A percentile compares a stretch with the other conserved stretches of the same genome.
These are phyloP conservation scores for Oryza coarctata DNA, from an alignment of 176 grass and related monocot genomes.

Conservation along the genomic window DNA sequence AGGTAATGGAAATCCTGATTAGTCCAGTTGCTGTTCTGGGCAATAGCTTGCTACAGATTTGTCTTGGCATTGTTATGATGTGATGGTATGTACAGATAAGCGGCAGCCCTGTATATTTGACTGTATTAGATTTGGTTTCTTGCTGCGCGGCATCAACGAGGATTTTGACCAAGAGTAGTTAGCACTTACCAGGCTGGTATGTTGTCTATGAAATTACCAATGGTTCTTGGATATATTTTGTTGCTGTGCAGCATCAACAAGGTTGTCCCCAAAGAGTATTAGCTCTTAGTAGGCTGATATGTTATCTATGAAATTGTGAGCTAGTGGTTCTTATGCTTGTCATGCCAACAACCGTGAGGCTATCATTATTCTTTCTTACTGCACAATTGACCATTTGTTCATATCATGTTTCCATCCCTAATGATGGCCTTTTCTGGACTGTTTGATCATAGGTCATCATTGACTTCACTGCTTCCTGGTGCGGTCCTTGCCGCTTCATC, in stretches of 20 bases:
- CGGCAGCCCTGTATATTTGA: too few relatives aligned
- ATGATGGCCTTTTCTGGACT: background rate
- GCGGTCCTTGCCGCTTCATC: conserved; percentile 62
- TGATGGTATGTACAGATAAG: too few relatives aligned
- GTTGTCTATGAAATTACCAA: too few relatives aligned
- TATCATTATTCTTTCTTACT: background rate
- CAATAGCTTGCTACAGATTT: background rate
- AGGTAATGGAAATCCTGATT: too few relatives aligned
- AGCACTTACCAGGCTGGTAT: too few relatives aligned
- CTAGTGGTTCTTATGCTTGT: background rate
- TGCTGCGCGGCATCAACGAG: background rate
- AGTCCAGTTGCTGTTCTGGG: too few relatives aligned
- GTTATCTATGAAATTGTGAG: background rate
- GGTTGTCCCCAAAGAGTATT: background rate
- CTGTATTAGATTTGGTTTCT: background rate
- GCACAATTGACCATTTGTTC: background rate
- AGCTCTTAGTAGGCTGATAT: background rate
- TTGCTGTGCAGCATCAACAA: too few relatives aligned
- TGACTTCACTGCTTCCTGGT: conserved; percentile 86
- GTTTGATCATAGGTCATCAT: conserved; percentile 49
- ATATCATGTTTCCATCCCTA: background rate
- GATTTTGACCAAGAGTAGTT: background rate
- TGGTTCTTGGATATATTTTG: too few relatives aligned
- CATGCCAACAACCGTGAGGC: background rate
- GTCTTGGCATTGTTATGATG: background rate